Conservation (phyloP, 805 yeast species). For the Alloascoidea africana region DNA sequence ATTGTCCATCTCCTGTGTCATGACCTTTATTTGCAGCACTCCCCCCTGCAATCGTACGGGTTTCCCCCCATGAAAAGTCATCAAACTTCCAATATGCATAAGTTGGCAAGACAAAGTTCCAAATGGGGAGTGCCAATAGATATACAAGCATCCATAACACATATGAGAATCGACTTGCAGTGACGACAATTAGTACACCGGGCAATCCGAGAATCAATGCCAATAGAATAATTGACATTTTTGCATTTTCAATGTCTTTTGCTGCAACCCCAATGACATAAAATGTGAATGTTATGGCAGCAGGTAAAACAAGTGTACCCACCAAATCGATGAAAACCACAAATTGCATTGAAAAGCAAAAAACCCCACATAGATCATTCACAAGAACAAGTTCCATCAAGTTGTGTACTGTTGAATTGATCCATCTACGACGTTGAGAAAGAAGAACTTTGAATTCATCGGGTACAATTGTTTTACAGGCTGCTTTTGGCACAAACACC, state of each 20-base stretch:
- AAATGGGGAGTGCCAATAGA: constrained; percentile 71
- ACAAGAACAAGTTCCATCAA: constrained; percentile 76
- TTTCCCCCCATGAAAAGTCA: constrained; percentile 94
- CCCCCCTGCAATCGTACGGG: constrained; percentile 61
- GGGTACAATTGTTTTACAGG: constrained; percentile 87
- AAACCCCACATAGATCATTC: constrained; percentile 83
- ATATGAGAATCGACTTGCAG: constrained; percentile 62
- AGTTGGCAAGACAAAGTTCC: constrained; percentile 81
- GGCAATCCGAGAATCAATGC: constrained; percentile 77
- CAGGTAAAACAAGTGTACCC: constrained; percentile 81
- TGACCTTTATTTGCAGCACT: constrained; percentile 30
- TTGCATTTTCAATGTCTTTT: constrained; percentile 60
- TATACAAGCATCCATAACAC: constrained; percentile 70
- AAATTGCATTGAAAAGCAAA: constrained; percentile 91
- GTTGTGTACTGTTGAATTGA: constrained; percentile 87
- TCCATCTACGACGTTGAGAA: constrained; percentile 95
- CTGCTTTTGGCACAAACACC: constrained; percentile 78
- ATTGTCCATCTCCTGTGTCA: constrained; percentile 61
- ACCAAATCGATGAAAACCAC: constrained; percentile 70
- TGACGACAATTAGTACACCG: constrained; percentile 63
- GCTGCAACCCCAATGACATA: constrained; percentile 65
- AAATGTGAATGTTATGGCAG: constrained; percentile 70
- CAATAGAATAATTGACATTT: constrained; percentile 59
- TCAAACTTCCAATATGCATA: constrained; percentile 93
- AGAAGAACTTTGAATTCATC: constrained; percentile 61